Evolutionary conservation across 2,329 filamentous ascomycete genomes (phyloP).

Genomic region (Phyllosticta citriasiana): DNA sequence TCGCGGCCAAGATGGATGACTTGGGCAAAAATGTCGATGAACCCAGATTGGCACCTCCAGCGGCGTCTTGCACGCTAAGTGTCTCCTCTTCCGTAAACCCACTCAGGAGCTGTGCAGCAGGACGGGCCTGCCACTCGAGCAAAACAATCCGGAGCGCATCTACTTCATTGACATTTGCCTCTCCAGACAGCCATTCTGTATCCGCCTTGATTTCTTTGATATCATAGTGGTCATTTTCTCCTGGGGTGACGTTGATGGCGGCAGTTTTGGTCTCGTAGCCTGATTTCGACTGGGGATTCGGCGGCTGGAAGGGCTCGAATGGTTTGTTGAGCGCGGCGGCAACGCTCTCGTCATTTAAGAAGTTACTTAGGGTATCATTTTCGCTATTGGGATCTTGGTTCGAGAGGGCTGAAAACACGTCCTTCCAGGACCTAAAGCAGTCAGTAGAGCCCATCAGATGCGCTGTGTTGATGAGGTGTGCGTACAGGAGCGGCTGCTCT

Average conservation of each 20-base stretch:
- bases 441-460: slow-evolving; percentile 21
- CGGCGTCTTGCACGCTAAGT: slow-evolving; percentile 63
- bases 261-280: slow-evolving; percentile 77
- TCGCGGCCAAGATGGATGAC: slow-evolving; percentile 32
- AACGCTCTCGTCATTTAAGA: slow-evolving; percentile 62
- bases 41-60: slow-evolving; percentile 54
- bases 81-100: slow-evolving; percentile 70
- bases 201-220: slow-evolving; percentile 76
- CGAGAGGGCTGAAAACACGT: slow-evolving; percentile 45
- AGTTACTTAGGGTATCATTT: slow-evolving; percentile 44
- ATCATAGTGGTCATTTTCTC: slow-evolving; percentile 56
- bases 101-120: slow-evolving; percentile 60
- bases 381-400: slow-evolving; percentile 35
- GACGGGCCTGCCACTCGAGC: slow-evolving; percentile 72
- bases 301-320: slow-evolving; percentile 54
- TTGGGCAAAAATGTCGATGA: slow-evolving; percentile 37
- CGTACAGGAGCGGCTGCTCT: slow-evolving; percentile 70
- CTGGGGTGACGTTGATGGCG: slow-evolving; percentile 71
- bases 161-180: slow-evolving; percentile 68
- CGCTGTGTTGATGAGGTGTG: slow-evolving; percentile 16
- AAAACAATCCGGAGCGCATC: slow-evolving; percentile 70
- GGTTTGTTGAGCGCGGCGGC: slow-evolving; percentile 59
- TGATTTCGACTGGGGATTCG: slow-evolving; percentile 54
- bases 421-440: slow-evolving; percentile 49
- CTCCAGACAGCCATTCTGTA: slow-evolving; percentile 73